A percentile compares a stretch with the other conserved stretches of the same genome.
phyloP scores from a whole-genome alignment of 2,329 filamentous ascomycete genomes.

The Trichocomaceae sp. region DNA sequence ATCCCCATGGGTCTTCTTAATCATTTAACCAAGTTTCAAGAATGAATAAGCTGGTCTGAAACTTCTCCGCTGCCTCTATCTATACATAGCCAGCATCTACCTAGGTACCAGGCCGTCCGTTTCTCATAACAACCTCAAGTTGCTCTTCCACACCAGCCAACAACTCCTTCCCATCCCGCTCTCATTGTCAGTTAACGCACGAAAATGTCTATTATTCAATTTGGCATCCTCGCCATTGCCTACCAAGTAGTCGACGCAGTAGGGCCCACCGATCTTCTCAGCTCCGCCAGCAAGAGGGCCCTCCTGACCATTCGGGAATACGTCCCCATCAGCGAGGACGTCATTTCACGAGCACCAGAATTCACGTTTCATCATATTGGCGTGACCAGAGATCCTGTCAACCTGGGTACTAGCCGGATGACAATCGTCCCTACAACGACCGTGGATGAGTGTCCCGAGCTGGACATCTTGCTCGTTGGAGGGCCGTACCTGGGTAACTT shows the following conservation, averaged over 20 bases:
- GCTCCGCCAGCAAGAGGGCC: conserved; percentile 19
- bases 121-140: neutral
- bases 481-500: conserved; percentile 26
- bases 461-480: conserved; percentile 34
- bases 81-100: neutral
- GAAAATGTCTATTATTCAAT: conserved; percentile 19
- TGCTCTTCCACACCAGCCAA: neutral
- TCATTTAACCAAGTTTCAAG: too few species aligned
- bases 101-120: too few species aligned
- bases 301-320: conserved; percentile 12
- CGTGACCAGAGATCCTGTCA: conserved; percentile 24
- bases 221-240: conserved; percentile 24
- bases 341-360: conserved; percentile 22
- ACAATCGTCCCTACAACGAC: conserved; percentile 27
- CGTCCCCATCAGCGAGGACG: conserved; percentile 16
- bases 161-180: neutral
- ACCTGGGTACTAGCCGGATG: conserved; percentile 16
- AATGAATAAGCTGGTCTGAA: neutral
- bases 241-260: conserved; percentile 32
- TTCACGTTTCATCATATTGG: conserved; percentile 33
- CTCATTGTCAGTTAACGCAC: neutral
- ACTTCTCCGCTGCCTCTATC: too few species aligned
- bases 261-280: conserved; percentile 28
- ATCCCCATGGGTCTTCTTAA: neutral
- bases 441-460: conserved; percentile 30